Evolutionary conservation across 306 rosid species (phyloP).

Genomic region (Dalbergia cultrata): DNA sequence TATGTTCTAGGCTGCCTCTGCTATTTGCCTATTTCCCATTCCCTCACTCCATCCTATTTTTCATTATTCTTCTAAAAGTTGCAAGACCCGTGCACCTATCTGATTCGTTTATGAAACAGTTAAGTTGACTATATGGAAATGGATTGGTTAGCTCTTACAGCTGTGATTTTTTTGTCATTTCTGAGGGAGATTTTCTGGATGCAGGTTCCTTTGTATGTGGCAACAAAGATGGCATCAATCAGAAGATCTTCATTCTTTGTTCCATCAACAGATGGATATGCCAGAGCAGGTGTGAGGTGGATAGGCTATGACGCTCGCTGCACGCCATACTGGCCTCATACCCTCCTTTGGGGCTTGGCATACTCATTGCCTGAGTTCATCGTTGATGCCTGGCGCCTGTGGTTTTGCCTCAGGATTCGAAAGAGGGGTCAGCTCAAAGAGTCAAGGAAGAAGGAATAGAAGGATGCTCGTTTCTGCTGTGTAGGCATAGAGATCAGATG

Average conservation of each 20-base stretch:
- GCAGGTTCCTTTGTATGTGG: constrained; percentile 95
- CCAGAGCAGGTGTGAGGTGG: constrained; percentile 78
- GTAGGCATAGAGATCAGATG: constrained; percentile 36
- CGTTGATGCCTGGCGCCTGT: constrained; percentile 83
- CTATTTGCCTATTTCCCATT: background rate
- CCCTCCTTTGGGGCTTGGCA: constrained; percentile 81
- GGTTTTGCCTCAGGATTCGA: constrained; percentile 70
- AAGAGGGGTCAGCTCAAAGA: constrained; percentile 92
- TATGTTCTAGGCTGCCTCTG: constrained; percentile 4
- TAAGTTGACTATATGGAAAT: constrained; percentile 25
- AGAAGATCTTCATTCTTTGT: constrained; percentile 88
- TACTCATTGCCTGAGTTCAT: constrained; percentile 66
- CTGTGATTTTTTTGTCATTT: background rate
- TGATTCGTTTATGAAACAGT: background rate
- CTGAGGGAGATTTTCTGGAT: constrained; percentile 42
- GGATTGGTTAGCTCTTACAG: constrained; percentile 6
- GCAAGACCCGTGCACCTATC: constrained; percentile 7
- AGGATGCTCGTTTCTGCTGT: constrained; percentile 16
- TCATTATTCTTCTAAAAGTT: constrained; percentile 1
- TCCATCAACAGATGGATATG: constrained; percentile 86
- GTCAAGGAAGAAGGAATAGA: constrained; percentile 68
- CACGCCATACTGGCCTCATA: constrained; percentile 96
- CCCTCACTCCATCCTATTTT: constrained; percentile 7
- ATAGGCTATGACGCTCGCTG: constrained; percentile 93
- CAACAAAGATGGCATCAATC: constrained; percentile 98